Evolutionary conservation across 2,329 filamentous ascomycete genomes (phyloP).

Genomic region (Huntiella moniliformis): DNA sequence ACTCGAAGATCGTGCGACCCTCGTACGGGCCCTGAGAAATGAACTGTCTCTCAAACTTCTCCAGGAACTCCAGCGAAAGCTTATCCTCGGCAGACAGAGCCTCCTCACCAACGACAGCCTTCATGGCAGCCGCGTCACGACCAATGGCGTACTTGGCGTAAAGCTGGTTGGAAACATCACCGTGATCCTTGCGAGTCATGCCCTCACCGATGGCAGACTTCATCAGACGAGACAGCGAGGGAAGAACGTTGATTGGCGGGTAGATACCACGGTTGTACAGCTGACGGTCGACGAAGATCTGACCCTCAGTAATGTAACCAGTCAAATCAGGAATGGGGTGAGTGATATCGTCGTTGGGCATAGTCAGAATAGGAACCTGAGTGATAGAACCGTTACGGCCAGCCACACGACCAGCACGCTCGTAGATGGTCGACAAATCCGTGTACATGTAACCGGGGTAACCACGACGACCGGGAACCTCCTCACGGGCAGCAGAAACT

Average conservation of each 20-base stretch:
- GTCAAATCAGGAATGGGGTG: conserved; percentile 98
- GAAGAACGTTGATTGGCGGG: conserved; percentile 95
- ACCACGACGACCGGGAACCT: conserved; percentile 97
- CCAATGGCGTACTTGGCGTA: conserved; percentile 99
- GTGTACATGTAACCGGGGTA: conserved; percentile 99
- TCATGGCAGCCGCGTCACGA: conserved; percentile 96
- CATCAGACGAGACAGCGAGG: conserved; percentile 97
- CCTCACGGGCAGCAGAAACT: conserved; percentile 92
- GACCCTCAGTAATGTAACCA: conserved; percentile 96
- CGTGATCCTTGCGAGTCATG: conserved; percentile 90
- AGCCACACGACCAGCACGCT: conserved; percentile 91
- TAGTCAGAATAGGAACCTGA: conserved; percentile 95
- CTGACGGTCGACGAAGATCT: conserved; percentile 92
- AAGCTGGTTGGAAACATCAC: conserved; percentile 96
- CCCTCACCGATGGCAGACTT: conserved; percentile 98
- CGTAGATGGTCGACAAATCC: conserved; percentile 98
- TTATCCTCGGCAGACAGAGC: conserved; percentile 92
- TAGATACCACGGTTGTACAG: conserved; percentile 94
- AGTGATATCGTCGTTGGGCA: conserved; percentile 99
- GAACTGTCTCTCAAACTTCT: conserved; percentile 95
- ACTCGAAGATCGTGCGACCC: conserved; percentile 77
- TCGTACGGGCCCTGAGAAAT: conserved; percentile 88
- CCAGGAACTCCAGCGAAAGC: conserved; percentile 89
- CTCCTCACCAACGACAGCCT: conserved; percentile 97
- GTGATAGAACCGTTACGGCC: conserved; percentile 97